These are phyloP conservation scores for Pneumocystis murina DNA, from an alignment of 1,139 yeast species.

Conservation along the genomic window DNA sequence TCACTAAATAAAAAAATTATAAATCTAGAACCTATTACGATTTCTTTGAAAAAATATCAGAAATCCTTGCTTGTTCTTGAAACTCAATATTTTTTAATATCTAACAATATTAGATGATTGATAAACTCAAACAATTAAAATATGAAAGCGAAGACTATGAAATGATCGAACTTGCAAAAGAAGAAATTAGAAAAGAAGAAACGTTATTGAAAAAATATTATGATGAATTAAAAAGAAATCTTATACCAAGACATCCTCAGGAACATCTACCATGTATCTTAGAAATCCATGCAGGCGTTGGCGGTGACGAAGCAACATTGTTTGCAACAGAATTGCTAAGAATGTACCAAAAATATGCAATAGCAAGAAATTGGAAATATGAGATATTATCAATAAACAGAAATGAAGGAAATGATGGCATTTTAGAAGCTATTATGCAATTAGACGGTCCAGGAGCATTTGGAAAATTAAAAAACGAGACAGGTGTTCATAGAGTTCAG, in stretches of 20 bases:
- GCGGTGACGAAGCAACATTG: slow-evolving; percentile 85
- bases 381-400: slow-evolving; percentile 35
- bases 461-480: slow-evolving; percentile 60
- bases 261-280: slow-evolving; percentile 64
- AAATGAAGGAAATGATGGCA: slow-evolving; percentile 32
- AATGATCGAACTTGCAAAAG: slow-evolving; percentile 31
- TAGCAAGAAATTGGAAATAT: slow-evolving; percentile 49
- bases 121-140: slow-evolving; percentile 25
- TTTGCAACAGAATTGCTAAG: slow-evolving; percentile 65
- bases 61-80: not conserved
- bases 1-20: not conserved
- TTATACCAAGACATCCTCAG: slow-evolving; percentile 66
- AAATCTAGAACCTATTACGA: not conserved
- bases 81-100: not conserved
- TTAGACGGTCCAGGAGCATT: slow-evolving; percentile 68
- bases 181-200: slow-evolving; percentile 32
- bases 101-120: not conserved
- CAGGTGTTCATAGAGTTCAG: slow-evolving; percentile 95
- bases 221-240: slow-evolving; percentile 36
- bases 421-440: slow-evolving; percentile 62
- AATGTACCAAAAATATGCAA: slow-evolving; percentile 70
- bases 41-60: not conserved
- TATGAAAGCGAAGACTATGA: slow-evolving; percentile 25
- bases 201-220: slow-evolving; percentile 17
- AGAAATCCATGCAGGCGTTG: slow-evolving; percentile 89